A percentile compares a stretch with the other conserved stretches of the same genome.
phyloP scores from a whole-genome alignment of 371 early-diverging fungal species.

The Modicella reniformis region DNA sequence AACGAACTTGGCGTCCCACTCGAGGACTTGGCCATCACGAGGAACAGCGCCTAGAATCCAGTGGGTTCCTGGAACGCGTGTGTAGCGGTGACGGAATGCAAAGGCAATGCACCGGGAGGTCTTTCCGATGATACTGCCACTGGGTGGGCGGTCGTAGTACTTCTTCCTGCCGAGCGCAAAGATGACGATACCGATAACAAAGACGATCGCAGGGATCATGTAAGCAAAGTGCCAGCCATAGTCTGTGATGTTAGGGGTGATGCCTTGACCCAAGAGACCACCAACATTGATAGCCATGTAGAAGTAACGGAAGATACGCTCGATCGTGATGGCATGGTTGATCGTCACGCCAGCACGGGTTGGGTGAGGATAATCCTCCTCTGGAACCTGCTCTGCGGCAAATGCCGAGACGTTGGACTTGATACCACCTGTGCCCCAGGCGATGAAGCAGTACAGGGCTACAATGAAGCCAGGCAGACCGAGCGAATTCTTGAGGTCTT shows the following conservation, averaged over 20 bases:
- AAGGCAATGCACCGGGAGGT: conserved; percentile 59
- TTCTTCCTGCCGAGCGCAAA: conserved; percentile 66
- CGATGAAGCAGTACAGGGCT: conserved; percentile 74
- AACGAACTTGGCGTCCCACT: conserved; percentile 81
- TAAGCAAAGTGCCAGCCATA: conserved; percentile 67
- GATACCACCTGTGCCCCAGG: conserved; percentile 91
- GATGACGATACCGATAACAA: conserved; percentile 67
- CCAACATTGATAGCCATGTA: conserved; percentile 89
- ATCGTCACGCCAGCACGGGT: conserved; percentile 56
- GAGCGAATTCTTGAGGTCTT: conserved; percentile 61
- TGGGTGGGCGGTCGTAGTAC: conserved; percentile 71
- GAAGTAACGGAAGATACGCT: conserved; percentile 74
- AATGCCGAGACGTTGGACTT: conserved; percentile 81
- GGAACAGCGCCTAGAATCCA: conserved; percentile 60
- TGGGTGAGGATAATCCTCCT: conserved; percentile 48
- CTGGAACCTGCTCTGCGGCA: conserved; percentile 76
- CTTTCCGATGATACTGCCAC: conserved; percentile 68
- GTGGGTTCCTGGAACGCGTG: conserved; percentile 53
- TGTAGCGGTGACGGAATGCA: conserved; percentile 66
- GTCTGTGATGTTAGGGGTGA: conserved; percentile 65
- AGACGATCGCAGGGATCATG: conserved; percentile 76
- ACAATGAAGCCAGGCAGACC: conserved; percentile 75
- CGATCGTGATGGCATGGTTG: conserved; percentile 61
- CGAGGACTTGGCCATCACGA: conserved; percentile 11
- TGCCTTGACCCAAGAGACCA: conserved; percentile 70